These are phyloP conservation scores for Cutaneotrichosporon dermatis DNA, from an alignment of 1,284 basidiomycete species.

Conservation along the genomic window DNA sequence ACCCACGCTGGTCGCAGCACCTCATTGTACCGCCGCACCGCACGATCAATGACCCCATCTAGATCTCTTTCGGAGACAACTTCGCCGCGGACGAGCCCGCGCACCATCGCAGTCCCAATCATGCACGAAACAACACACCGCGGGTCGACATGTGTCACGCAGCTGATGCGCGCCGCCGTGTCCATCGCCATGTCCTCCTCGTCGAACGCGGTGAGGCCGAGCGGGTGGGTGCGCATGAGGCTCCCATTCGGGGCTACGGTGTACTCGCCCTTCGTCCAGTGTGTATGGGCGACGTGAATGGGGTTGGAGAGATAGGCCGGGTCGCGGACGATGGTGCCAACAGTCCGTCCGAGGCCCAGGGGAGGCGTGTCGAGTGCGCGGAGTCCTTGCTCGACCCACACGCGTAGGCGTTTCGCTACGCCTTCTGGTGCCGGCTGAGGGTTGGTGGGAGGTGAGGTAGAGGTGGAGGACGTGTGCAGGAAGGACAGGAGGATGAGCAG, in stretches of 20 bases:
- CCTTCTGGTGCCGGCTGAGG: no score
- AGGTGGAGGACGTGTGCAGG: slow-evolving; percentile 6
- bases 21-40: neutral
- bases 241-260: slow-evolving; percentile 11
- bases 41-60: slow-evolving; percentile 4
- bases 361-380: slow-evolving; percentile 15
- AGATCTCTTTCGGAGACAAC: neutral
- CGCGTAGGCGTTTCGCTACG: slow-evolving; percentile 6
- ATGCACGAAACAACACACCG: slow-evolving; percentile 14
- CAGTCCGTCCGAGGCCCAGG: slow-evolving; percentile 15
- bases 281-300: neutral
- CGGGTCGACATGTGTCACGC: slow-evolving; percentile 17
- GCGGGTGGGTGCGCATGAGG: slow-evolving; percentile 20
- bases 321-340: slow-evolving; percentile 11
- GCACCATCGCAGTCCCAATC: slow-evolving; percentile 12
- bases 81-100: slow-evolving; percentile 10
- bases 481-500: slow-evolving; percentile 15
- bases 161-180: slow-evolving; percentile 4
- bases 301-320: slow-evolving; percentile 6
- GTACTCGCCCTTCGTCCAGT: slow-evolving; percentile 5
- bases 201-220: slow-evolving; percentile 5
- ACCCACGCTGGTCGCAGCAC: neutral
- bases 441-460: no score
- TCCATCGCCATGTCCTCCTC: slow-evolving; percentile 7
- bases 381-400: slow-evolving; percentile 14